Evolutionary conservation across 2,329 filamentous ascomycete species (phyloP), one percentile per base, ranked within the genome.

Genomic region (Colletotrichum shisoi): DNA sequence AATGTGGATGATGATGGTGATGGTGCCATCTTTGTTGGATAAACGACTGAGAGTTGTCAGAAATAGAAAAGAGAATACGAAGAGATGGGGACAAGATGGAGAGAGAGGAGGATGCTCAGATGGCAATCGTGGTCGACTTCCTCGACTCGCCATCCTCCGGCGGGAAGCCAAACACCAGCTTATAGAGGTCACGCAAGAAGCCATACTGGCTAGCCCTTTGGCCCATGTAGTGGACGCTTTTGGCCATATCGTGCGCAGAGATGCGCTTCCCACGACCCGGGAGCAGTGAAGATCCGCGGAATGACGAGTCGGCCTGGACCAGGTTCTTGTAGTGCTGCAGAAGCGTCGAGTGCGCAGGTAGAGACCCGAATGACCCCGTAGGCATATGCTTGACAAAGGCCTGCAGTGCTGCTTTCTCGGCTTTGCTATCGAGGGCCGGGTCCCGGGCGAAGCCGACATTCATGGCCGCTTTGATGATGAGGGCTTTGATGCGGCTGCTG

Each of bases 401-500:
- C 34, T 92, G 89, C 2, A 97, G 80, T 0, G 85, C 85, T 13
- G 81, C 79, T 3, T 82, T 81, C 71, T 78, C 83, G 56, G 77
- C 77, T 71, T 78, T 82, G 8, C 78, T 76, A 9, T 80, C 77
- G 12, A 78, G 74, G 13, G 82, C 80, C 2, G 80, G 75, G 21
- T 87, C 84, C 9, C 91, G 89, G 67, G 87, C 85, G 78, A 91
- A 97, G 12, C 93, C 93, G 3, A 91, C 86, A 74, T 94, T 94
- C 80, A 94, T 89, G 27, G 93, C 94, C 1, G 94, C 93, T 75
- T 93, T 93, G 46, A 96, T 82, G 39, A 96, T 88, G 11, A 97
- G 84, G 15, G 89, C 83, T 77, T 94, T 95, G 51, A 96, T 84
- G 13, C 92, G 88, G 12, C 87, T 85, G 42, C 96, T 84, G 72